Evolutionary conservation across 257 asterid genomes (phyloP), one percentile per base, ranked within the genome.

Genomic region (Echites panduratus): DNA sequence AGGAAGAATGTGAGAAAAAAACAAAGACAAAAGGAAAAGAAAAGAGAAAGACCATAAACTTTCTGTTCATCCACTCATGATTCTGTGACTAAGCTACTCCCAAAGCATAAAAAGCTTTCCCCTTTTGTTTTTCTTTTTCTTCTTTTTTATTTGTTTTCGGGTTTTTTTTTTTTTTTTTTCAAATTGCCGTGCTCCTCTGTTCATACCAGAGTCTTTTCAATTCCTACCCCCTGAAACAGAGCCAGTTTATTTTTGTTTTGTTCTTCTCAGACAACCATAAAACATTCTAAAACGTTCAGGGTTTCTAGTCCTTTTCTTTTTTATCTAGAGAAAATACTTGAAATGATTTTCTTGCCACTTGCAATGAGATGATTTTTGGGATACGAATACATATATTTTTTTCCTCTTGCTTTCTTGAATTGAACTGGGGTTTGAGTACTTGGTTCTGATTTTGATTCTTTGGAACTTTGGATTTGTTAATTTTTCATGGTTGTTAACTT

Each of bases 401-500:
- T 13, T 16, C 17, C 2, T 32, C 47, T 56, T 41, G 54, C 11
- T 35, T 59, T 49, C 20, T 62, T 17, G 27, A 35, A 53, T 47
- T 75, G 64, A 57, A 75, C 53, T 75, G 70, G 66, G 54, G 53
- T 48, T n/a, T 26, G 27, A n/a, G 5, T 32, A 45, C 35, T 58
- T 68, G 65, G 58, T 17, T 11, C 35, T 35, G n/a, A 9, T 54
- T 73, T 49, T 49, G 27, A 12, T 68, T 56, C 35, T 59, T 26
- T 38, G 62, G 59, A 54, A n/a, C n/a, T 71, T 76, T 70, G 79
- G 76, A 70, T 70, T 63, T 45, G 20, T 54, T n/a, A 7, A 4
- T 52, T 53, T 61, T 67, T 54, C 13, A 41, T 72, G 9, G 59
- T 29, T 64, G 54, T 16, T 76, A 56, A 41, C 50, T 29, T 63